Evolutionary conservation across 768 basidiomycete genomes (phyloP).

Genomic region (Psilocybe subaeruginosa): DNA sequence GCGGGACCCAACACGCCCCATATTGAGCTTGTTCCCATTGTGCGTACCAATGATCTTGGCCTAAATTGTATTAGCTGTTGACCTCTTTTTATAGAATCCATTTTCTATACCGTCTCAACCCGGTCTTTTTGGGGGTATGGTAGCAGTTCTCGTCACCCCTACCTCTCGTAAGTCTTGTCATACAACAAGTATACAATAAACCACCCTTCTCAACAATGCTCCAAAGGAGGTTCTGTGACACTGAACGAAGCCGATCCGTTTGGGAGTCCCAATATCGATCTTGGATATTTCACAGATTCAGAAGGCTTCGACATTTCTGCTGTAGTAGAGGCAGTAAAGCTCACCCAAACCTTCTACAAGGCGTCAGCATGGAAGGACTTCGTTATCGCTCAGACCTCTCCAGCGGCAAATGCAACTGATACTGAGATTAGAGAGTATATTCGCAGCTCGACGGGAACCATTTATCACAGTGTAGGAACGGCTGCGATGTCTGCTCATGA

Average conservation of each 20-base stretch:
- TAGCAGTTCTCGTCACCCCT: neutral
- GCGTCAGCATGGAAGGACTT: conserved; percentile 1
- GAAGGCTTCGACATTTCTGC: neutral
- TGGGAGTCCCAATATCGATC: neutral
- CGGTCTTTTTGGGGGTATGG: neutral
- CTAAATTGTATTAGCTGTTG: neutral
- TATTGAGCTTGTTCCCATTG: neutral
- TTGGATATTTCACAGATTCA: neutral
- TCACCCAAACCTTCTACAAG: neutral
- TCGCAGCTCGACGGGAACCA: neutral
- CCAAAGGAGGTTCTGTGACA: neutral
- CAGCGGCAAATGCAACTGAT: neutral
- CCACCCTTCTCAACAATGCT: neutral
- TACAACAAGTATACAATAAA: too few relatives aligned
- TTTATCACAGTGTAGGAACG: neutral
- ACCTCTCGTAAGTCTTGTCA: neutral
- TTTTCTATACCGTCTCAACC: neutral
- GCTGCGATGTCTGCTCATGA: neutral
- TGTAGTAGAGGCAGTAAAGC: neutral
- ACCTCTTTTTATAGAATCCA: neutral
- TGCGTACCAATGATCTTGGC: neutral
- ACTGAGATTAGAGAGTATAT: neutral
- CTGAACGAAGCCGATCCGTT: neutral
- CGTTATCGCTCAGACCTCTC: neutral
- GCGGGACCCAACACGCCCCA: neutral